Evolutionary conservation across 2,329 filamentous ascomycete genomes (phyloP).

Genomic region (Aspergillus fijiensis): DNA sequence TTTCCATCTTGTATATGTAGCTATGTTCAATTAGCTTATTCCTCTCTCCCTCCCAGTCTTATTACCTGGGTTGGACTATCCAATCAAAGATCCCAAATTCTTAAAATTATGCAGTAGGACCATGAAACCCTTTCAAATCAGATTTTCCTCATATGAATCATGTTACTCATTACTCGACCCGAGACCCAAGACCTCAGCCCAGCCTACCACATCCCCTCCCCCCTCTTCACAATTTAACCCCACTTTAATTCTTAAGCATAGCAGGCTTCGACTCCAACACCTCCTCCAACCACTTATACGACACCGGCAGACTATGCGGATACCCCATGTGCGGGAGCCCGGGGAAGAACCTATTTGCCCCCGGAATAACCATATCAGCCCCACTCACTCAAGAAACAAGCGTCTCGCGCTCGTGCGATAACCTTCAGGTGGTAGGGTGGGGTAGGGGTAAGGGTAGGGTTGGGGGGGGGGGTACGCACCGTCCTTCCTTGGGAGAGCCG

Average conservation of each 20-base stretch:
- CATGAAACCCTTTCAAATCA: too few species aligned
- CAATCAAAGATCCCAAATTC: not conserved
- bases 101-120: not conserved
- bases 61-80: not conserved
- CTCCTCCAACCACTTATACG: conserved; percentile 41
- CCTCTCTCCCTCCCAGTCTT: not conserved
- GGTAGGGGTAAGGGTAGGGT: too few species aligned
- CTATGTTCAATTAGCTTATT: not conserved
- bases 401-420: too few species aligned
- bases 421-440: too few species aligned
- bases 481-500: conserved; percentile 64
- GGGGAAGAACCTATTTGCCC: conserved; percentile 51
- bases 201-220: not conserved
- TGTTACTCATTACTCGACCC: too few species aligned
- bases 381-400: not conserved
- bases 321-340: conserved; percentile 68
- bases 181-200: not conserved
- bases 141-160: too few species aligned
- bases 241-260: conserved; percentile 24
- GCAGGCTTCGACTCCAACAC: conserved; percentile 20
- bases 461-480: conserved; percentile 34
- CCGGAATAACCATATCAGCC: not conserved
- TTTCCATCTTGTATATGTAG: not conserved
- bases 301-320: conserved; percentile 47
- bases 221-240: too few species aligned